Evolutionary conservation across 2,329 filamentous ascomycete genomes (phyloP).

Genomic region (Coniochaeta sp.): DNA sequence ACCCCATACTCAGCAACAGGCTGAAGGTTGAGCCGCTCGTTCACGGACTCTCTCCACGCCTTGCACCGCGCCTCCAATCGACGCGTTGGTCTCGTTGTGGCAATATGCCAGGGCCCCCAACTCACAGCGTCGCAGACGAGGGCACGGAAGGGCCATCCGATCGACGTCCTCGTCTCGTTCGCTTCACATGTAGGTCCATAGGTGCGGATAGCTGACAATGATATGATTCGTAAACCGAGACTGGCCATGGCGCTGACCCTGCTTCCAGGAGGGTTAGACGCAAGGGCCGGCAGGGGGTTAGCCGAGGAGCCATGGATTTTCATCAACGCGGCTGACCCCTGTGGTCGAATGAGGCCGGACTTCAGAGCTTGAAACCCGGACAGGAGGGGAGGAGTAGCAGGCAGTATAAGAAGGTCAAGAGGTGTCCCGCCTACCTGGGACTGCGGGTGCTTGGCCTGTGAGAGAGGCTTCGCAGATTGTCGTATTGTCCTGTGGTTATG

Average conservation of each 20-base stretch:
- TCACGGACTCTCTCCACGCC: slow-evolving; percentile 15
- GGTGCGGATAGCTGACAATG: neutral
- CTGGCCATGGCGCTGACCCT: neutral
- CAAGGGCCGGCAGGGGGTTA: neutral
- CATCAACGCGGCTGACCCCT: neutral
- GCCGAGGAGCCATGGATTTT: neutral
- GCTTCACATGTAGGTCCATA: neutral
- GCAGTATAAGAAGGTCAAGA: neutral
- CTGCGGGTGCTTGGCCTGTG: neutral
- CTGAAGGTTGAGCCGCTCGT: slow-evolving; percentile 3
- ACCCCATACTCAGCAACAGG: neutral
- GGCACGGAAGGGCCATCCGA: neutral
- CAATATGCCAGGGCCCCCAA: neutral
- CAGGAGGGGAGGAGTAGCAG: neutral
- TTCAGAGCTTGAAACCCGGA: neutral
- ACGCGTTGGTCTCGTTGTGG: neutral
- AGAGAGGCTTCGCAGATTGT: neutral
- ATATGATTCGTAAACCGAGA: too few relatives aligned
- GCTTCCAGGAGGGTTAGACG: neutral
- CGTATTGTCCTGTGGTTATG: neutral
- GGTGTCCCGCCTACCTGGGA: neutral
- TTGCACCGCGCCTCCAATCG: slow-evolving; percentile 4
- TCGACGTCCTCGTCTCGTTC: neutral
- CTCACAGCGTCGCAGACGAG: neutral
- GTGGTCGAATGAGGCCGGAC: neutral